Evolutionary conservation across 345 rosid species (phyloP).

Genomic region (Populus tremula): DNA sequence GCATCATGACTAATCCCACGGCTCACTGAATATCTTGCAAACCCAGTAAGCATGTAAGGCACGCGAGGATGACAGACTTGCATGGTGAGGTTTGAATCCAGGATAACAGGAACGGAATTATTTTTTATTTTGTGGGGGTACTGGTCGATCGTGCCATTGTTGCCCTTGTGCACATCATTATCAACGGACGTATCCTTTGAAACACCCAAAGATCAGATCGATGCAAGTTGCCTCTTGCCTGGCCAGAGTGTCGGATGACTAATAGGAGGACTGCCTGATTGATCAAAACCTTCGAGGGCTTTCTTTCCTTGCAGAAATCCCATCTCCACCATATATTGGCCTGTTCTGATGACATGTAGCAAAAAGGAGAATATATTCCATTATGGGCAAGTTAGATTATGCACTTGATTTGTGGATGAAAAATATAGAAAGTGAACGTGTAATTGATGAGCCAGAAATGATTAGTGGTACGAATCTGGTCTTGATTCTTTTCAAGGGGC

Average conservation of each 20-base stretch:
- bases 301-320: neutral
- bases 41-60: too few species aligned
- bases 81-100: too few species aligned
- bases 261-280: neutral
- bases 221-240: neutral
- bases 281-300: slow-evolving; percentile 1
- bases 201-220: too few species aligned
- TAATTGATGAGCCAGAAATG: neutral
- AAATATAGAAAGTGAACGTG: neutral
- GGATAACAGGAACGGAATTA: too few species aligned
- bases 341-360: neutral
- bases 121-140: too few species aligned
- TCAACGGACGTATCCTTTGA: neutral
- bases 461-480: neutral
- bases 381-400: neutral
- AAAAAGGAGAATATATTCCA: slow-evolving; percentile 19
- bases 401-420: too few species aligned
- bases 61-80: too few species aligned
- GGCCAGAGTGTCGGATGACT: neutral
- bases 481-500: neutral
- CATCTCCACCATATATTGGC: neutral
- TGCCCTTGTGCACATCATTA: too few species aligned
- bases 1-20: too few species aligned
- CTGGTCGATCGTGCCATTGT: too few species aligned
- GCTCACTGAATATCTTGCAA: too few species aligned